Evolutionary conservation across 2,329 filamentous ascomycete genomes (phyloP), one percentile per base, ranked within the genome.

Genomic region (Epichloe typhina): DNA sequence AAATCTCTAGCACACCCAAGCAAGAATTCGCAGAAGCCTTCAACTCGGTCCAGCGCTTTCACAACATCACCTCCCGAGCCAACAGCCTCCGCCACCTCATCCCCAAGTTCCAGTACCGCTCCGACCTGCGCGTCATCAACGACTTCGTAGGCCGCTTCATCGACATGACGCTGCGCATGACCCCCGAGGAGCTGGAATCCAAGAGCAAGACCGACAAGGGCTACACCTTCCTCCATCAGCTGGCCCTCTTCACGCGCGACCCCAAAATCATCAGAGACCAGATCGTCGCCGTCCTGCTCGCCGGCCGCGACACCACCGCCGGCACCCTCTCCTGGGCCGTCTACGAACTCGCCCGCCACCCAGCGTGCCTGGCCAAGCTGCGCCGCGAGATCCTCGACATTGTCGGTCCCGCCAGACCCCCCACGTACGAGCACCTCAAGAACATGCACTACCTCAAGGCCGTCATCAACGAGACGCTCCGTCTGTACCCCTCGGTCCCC

Each of bases 271-370:
- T 96, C 13, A 86, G 88, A 36, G 89, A 95, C 66, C 89, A 96
- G 66, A 73, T 95, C 46, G 77, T 93, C 15, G 83, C 84, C 43
- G 78, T 95, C 11, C 77, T 96, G 3, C 77, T 96, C 15, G 90
- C 90, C 1, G 89, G 88, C 12, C 79, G 86, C 39, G 90, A 96
- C 66, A 95, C 90, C 13, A 96, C 90, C 0, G 89, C 89, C 33
- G 79, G 76, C 15, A 88, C 86, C 0, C 74, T 96, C 0, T 85
- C 82, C 0, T 95, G 88, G 84, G 74, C 79, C 37, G 74, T 95
- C 53, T 94, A 93, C 66, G 88, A 95, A 66, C 75, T 96, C 2
- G 78, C 83, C 38, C 79, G 81, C 15, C 75, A 87, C 57, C 88
- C 88, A 0, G 70, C 79, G 2, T 74, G 80, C 2, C 77, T 88